Evolutionary conservation across 2,329 filamentous ascomycete genomes (phyloP).

Genomic region (Neonectria sp.): DNA sequence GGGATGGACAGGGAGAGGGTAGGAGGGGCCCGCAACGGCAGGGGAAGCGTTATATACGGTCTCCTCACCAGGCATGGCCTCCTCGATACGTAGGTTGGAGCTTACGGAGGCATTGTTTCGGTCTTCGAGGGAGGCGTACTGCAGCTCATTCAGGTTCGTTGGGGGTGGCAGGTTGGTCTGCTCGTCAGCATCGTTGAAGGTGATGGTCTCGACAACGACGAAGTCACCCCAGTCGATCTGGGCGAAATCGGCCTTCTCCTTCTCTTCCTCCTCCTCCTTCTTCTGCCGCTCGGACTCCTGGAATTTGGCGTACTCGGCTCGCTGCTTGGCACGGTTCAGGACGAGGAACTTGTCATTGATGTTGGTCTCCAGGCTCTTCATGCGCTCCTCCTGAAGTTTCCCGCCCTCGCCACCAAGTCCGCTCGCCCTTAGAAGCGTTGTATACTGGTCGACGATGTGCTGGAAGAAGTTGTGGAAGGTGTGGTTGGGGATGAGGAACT

Average conservation of each 20-base stretch:
- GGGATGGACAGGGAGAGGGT: slow-evolving; percentile 62
- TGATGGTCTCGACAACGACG: slow-evolving; percentile 93
- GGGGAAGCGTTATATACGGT: slow-evolving; percentile 69
- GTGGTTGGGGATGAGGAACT: slow-evolving; percentile 95
- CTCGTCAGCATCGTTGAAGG: slow-evolving; percentile 92
- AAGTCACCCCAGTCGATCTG: slow-evolving; percentile 99
- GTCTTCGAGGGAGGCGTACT: slow-evolving; percentile 95
- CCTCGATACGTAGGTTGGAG: slow-evolving; percentile 88
- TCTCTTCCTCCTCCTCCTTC: slow-evolving; percentile 89
- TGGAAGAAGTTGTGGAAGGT: slow-evolving; percentile 97
- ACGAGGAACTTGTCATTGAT: slow-evolving; percentile 85
- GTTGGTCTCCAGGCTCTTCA: slow-evolving; percentile 81
- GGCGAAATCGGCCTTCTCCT: slow-evolving; percentile 81
- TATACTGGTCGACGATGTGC: slow-evolving; percentile 93
- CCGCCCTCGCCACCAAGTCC: slow-evolving; percentile 77
- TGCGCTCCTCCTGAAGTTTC: slow-evolving; percentile 79
- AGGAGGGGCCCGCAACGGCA: slow-evolving; percentile 51
- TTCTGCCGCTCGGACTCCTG: slow-evolving; percentile 89
- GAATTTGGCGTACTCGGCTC: slow-evolving; percentile 89
- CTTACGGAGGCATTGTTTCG: slow-evolving; percentile 92
- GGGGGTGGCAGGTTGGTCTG: slow-evolving; percentile 89
- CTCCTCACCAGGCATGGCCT: slow-evolving; percentile 89
- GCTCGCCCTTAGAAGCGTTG: slow-evolving; percentile 79
- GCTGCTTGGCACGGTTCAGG: slow-evolving; percentile 84
- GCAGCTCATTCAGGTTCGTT: slow-evolving; percentile 89